Base-by-base conservation (phyloP, 192 early-diverging fungal genomes). In the Coemansia sp. region DNA sequence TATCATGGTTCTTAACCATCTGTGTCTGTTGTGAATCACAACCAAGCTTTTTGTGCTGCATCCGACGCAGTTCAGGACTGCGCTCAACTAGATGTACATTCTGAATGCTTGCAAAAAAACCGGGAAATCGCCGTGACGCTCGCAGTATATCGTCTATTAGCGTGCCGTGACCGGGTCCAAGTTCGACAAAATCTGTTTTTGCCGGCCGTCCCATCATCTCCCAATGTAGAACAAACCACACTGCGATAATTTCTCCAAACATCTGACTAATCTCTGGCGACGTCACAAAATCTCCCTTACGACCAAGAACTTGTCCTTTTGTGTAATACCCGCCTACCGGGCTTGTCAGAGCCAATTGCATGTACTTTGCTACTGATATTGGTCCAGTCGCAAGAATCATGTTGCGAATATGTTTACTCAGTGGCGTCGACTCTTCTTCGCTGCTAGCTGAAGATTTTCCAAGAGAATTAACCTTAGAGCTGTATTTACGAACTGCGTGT, bases 221-320 rank as follows among this genome's bases (percentile, higher is more conserved):
- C 95, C 95, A 97, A 54, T 92, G 88, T 14, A 90, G 75, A 20
- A 94, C 78, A 60, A 92, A 93, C 94, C 94, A 97, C 5, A 98
- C 86, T 9, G 90, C 95, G 39, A 96, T 68, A 3, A 97, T 57
- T 88, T 96, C 96, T 31, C 97, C 95, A 90, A 97, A 98, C 88
- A 97, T 92, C 83, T 98, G 95, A 71, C 89, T 92, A 72, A 99
- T 95, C 75, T 99, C 97, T 4, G 97, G 97, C 8, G 93, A 94
- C 5, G 97, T 99, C 19, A 90, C 88, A 83, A 99, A 99, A 67
- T 99, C 97, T 14, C 95, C 95, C 59, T 91, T 59, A 10, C 70
- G 66, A 19, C 97, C 97, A 84, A 99, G 93, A 9, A 95, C 92
- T 68, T 96, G 92, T 1, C 89, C 88, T 54, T 87, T 84, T 84